These are phyloP conservation scores for Inga oerstediana DNA, from an alignment of 306 rosid genomes.

Conservation along the genomic window DNA sequence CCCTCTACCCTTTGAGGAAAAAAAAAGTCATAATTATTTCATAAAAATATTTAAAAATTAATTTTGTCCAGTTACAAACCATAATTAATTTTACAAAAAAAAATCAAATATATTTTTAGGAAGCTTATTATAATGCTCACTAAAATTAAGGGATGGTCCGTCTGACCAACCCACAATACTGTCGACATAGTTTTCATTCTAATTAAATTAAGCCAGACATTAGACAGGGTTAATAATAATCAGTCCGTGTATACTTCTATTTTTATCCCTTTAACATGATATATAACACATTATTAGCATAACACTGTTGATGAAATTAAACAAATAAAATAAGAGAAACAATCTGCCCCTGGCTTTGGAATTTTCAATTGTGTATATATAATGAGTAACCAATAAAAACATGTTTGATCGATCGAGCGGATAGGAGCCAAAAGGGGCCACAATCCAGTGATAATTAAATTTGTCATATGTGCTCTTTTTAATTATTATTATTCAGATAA, in stretches of 20 bases:
- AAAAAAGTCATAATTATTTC: not conserved
- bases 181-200: not conserved
- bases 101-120: no score
- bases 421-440: conserved; percentile 36
- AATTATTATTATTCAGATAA: conserved; percentile 24
- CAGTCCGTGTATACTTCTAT: no score
- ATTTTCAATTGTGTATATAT: not conserved
- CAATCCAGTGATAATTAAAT: conserved; percentile 30
- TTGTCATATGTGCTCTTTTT: conserved; percentile 29
- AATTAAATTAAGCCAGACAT: not conserved
- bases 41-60: not conserved
- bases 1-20: not conserved
- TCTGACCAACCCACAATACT: not conserved
- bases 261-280: not conserved
- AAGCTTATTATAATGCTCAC: no score
- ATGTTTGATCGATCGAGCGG: conserved; percentile 16
- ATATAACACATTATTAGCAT: not conserved
- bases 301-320: not conserved
- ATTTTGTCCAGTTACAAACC: no score
- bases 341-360: not conserved
- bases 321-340: not conserved
- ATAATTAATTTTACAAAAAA: no score
- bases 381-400: not conserved
- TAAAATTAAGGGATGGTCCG: no score
- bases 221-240: no score